Evolutionary conservation across 2,329 filamentous ascomycete species (phyloP).

Genomic region (Allantophomopsis cytisporea): DNA sequence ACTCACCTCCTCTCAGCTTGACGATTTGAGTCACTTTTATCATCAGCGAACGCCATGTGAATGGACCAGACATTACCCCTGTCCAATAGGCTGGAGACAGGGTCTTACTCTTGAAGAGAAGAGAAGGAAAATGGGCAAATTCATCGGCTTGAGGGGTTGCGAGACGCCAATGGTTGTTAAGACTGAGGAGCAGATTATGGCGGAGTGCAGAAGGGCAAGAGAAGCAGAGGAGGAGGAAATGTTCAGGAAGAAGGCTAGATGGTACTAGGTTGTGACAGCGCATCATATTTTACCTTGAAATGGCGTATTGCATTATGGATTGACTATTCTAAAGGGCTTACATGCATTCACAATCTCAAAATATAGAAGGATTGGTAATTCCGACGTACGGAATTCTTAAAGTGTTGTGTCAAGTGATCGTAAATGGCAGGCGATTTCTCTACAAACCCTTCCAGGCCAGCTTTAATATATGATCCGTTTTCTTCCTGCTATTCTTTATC

Average conservation of each 20-base stretch:
- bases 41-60: slow-evolving; percentile 48
- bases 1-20: slow-evolving; percentile 56
- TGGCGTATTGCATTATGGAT: background rate
- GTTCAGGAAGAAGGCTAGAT: slow-evolving; percentile 10
- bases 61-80: slow-evolving; percentile 50
- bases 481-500: slow-evolving; percentile 80
- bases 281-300: no score
- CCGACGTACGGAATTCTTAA: no score
- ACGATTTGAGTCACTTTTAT: slow-evolving; percentile 59
- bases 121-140: slow-evolving; percentile 56
- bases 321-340: background rate
- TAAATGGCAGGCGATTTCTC: slow-evolving; percentile 2
- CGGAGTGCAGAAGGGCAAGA: slow-evolving; percentile 26
- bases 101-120: slow-evolving; percentile 45
- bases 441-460: slow-evolving; percentile 64
- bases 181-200: slow-evolving; percentile 19
- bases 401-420: background rate
- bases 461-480: slow-evolving; percentile 84
- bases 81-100: slow-evolving; percentile 48
- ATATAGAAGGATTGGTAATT: no score
- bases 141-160: slow-evolving; percentile 57
- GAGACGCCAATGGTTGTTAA: slow-evolving; percentile 28
- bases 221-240: slow-evolving; percentile 12
- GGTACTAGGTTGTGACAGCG: slow-evolving; percentile 6
- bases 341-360: no score